Evolutionary conservation across 805 yeast genomes (phyloP).

Genomic region (Cyberlindnera americana): DNA sequence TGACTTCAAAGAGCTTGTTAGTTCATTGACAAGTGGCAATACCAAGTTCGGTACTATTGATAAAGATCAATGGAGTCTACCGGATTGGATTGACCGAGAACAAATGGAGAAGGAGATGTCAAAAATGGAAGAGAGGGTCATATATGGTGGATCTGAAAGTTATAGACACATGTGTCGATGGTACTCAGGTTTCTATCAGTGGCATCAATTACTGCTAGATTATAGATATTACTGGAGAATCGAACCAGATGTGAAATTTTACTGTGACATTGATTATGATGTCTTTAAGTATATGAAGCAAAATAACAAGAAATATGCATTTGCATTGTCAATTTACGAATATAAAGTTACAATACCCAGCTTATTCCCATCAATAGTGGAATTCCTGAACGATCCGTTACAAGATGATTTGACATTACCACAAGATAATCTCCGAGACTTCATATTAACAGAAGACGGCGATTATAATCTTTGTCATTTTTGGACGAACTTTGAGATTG

Average conservation of each 20-base stretch:
- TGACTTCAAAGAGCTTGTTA: slow-evolving; percentile 58
- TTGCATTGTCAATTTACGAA: slow-evolving; percentile 73
- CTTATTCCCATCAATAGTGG: slow-evolving; percentile 59
- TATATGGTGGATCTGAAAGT: slow-evolving; percentile 71
- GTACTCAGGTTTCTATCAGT: slow-evolving; percentile 81
- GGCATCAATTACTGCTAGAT: slow-evolving; percentile 59
- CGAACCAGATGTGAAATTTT: slow-evolving; percentile 74
- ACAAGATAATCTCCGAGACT: slow-evolving; percentile 59
- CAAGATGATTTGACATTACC: slow-evolving; percentile 44
- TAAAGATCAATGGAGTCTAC: slow-evolving; percentile 81
- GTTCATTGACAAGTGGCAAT: slow-evolving; percentile 57
- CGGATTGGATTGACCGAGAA: slow-evolving; percentile 71
- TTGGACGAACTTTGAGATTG: slow-evolving; percentile 91
- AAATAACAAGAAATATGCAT: slow-evolving; percentile 66
- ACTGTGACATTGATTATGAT: slow-evolving; percentile 60
- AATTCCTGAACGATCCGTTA: slow-evolving; percentile 21
- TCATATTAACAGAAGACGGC: slow-evolving; percentile 64
- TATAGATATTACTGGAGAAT: slow-evolving; percentile 93
- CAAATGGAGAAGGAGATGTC: slow-evolving; percentile 63
- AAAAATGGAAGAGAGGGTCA: slow-evolving; percentile 49
- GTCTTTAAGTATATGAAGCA: slow-evolving; percentile 58
- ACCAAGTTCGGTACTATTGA: slow-evolving; percentile 73
- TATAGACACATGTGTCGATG: slow-evolving; percentile 91
- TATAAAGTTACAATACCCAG: slow-evolving; percentile 40
- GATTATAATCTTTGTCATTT: slow-evolving; percentile 83